phyloP scores from a whole-genome alignment of 2,329 filamentous ascomycete species.

The Hortaea werneckii region DNA sequence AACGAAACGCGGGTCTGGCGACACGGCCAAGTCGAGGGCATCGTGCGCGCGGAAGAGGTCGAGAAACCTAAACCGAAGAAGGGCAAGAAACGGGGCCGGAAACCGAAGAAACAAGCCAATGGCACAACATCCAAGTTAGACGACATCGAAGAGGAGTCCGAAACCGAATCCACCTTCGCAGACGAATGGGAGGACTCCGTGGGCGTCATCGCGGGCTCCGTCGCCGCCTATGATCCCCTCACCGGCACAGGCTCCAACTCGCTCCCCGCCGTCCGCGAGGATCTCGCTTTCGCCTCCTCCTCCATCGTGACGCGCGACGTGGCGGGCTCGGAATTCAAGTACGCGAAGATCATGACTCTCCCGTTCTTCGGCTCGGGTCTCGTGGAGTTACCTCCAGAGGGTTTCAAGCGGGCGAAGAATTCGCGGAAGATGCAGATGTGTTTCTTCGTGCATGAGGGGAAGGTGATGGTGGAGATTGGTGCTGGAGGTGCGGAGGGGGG shows the following conservation, averaged over 20 bases:
- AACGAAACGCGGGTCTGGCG: conserved; percentile 68
- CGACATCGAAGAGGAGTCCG: conserved; percentile 29
- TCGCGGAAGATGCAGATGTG: conserved; percentile 93
- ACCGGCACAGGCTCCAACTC: conserved; percentile 20
- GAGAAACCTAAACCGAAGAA: conserved; percentile 19
- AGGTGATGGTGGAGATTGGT: conserved; percentile 66
- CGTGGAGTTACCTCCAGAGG: conserved; percentile 74
- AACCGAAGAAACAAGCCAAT: conserved; percentile 23
- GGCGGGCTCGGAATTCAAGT: conserved; percentile 63
- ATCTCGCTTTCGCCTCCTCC: conserved; percentile 49
- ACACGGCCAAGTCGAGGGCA: conserved; percentile 61
- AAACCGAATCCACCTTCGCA: conserved; percentile 44
- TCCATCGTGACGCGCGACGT: conserved; percentile 50
- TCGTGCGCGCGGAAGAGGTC: conserved; percentile 63
- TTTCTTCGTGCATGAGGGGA: conserved; percentile 80
- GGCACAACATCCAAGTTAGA: conserved; percentile 19
- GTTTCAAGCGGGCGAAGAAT: conserved; percentile 84
- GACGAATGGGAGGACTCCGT: conserved; percentile 64
- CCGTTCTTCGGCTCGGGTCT: conserved; percentile 85
- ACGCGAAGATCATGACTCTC: conserved; percentile 75
- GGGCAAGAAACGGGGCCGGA: conserved; percentile 24
- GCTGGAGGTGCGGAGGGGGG: conserved; percentile 36
- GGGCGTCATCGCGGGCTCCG: conserved; percentile 53
- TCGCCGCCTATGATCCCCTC: conserved; percentile 45
- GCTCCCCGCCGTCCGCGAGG: conserved; percentile 34